phyloP scores from a whole-genome alignment of 192 early-diverging fungal genomes.

The Coemansia sp. region DNA sequence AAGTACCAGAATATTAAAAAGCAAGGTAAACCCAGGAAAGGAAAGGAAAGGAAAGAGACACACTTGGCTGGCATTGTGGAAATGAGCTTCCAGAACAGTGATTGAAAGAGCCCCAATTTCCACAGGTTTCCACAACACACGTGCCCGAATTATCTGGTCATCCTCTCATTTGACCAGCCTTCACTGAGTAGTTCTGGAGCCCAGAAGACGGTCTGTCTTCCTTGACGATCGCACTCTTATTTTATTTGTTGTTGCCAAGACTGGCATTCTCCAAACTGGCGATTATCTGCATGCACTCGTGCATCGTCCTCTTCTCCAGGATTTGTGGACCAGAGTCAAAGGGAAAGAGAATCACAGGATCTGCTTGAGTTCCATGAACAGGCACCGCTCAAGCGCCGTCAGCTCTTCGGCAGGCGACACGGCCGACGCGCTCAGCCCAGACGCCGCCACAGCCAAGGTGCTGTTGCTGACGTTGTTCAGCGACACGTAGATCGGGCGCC shows the following conservation, averaged over 20 bases:
- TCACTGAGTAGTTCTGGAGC: too few species aligned
- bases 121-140: slow-evolving; percentile 1
- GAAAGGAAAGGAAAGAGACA: not conserved
- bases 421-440: slow-evolving; percentile 18
- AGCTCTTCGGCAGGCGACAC: slow-evolving; percentile 31
- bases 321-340: not conserved
- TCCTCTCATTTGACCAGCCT: too few species aligned
- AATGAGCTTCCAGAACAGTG: not conserved
- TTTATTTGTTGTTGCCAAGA: not conserved
- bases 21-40: not conserved
- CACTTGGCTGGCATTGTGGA: not conserved
- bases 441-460: slow-evolving; percentile 5
- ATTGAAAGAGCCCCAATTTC: too few species aligned
- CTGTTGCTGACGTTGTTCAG: slow-evolving; percentile 22
- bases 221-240: too few species aligned
- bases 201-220: too few species aligned
- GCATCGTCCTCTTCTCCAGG: too few species aligned
- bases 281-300: too few species aligned
- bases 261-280: not conserved
- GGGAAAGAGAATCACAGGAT: not conserved
- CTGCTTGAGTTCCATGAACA: slow-evolving; percentile 33
- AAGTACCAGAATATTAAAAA: not conserved
- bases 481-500: slow-evolving; percentile 41
- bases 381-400: slow-evolving; percentile 34
- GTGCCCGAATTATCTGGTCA: not conserved